Evolutionary conservation across 129 eudicot genomes (phyloP).

Genomic region (Daucus carota): DH1_v3.0 NC_030385.2:6224001-6224500

Average conservation of each 20-base stretch:
- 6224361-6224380: constrained; percentile 78
- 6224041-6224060: constrained; percentile 82
- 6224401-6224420: not conserved
- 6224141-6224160: constrained; percentile 25
- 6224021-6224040: constrained; percentile 93
- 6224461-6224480: not conserved
- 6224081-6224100: constrained; percentile 78
- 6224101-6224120: constrained; percentile 62
- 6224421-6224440: not conserved
- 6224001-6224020: constrained; percentile 68
- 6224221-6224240: constrained; percentile 17
- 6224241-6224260: constrained; percentile 32
- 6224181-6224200: constrained; percentile 5
- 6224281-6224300: constrained; percentile 88
- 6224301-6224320: constrained; percentile 75
- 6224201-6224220: not conserved
- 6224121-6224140: constrained; percentile 48
- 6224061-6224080: constrained; percentile 91
- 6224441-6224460: not conserved
- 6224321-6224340: constrained; percentile 84
- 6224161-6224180: constrained; percentile 8
- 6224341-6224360: constrained; percentile 97
- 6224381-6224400: constrained; percentile 98
- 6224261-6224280: constrained; percentile 57
- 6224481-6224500: not conserved